Percentiles rank a stretch among this genome's conserved stretches.
Conservation (phyloP, 306 rosid species). For the Vigna mungo region DNA sequence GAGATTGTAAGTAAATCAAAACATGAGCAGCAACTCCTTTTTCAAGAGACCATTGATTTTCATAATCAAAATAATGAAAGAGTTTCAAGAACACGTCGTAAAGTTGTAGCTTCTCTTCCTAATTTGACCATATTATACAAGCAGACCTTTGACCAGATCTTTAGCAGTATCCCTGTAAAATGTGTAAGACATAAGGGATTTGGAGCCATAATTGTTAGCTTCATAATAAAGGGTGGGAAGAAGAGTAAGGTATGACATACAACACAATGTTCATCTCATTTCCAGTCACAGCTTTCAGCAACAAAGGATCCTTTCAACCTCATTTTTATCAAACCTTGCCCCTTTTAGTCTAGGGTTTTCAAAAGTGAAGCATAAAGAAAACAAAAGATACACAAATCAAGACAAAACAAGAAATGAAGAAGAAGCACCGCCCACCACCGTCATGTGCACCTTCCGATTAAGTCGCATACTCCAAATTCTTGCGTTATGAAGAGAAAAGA, state of each 20-base stretch:
- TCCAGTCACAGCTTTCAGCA: constrained; percentile 47
- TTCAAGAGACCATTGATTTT: constrained; percentile 81
- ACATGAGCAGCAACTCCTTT: constrained; percentile 72
- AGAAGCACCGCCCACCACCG: no score
- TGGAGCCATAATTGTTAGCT: constrained; percentile 31
- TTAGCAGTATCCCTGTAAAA: constrained; percentile 67
- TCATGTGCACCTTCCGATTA: no score
- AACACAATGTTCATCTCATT: constrained; percentile 54
- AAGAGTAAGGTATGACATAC: constrained; percentile 54
- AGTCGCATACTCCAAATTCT: no score
- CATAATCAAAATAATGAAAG: constrained; percentile 78
- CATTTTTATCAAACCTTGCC: no score
- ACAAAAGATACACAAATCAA: no score
- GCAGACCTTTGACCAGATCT: constrained; percentile 87
- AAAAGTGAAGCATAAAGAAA: no score
- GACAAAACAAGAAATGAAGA: no score
- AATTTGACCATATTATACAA: constrained; percentile 76
- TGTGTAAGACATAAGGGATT: constrained; percentile 36
- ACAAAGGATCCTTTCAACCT: constrained; percentile 47
- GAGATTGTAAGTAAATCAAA: constrained; percentile 75
- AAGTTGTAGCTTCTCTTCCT: constrained; percentile 84
- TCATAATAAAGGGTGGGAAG: constrained; percentile 32
- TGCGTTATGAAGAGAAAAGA: no score
- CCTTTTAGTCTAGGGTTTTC: no score
- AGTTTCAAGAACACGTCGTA: constrained; percentile 88